Evolutionary conservation across 805 yeast genomes (phyloP), one percentile per base, ranked within the genome.

Genomic region (Candida pseudoglaebosa): DNA sequence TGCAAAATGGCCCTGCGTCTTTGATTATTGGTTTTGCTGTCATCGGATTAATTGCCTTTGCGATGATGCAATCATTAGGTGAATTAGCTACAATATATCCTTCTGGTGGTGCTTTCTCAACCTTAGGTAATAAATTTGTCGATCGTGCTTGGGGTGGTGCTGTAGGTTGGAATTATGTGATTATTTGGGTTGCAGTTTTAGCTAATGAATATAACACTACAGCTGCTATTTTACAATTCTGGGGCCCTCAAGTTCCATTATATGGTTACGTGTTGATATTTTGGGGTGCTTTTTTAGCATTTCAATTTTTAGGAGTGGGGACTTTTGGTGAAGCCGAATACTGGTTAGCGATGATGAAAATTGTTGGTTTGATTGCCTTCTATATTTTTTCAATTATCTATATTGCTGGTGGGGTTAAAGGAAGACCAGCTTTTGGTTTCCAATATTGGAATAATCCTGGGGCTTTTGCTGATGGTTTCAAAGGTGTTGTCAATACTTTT

Each of bases 91-190:
- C 82, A 1, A 48, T 67, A 10, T 74, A 71, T 39, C 82, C 80
- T 31, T 64, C 72, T 36, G 72, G 73, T 3, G 67, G 67, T 17
- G 77, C 77, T 28, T 77, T 77, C 50, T 71, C 78, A 18, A 66
- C 75, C 14, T 56, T 73, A 41, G 81, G 78, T 3, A 65, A 73
- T 39, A 65, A 70, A 45, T 69, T 70, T 42, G 65, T 77, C 5
- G 78, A 78, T 37, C 68, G 64, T 35, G 82, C 80, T 3, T 73
- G 71, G 44, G 84, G 84, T 21, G 80, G 78, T 7, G 65, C 80
- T 1, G 62, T 77, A 15, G 77, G 80, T 1, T 60, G 78, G 59
- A 67, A 60, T 39, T 78, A 78, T 49, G 74, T 70, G 13, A 69
- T 78, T 16, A 59, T 78, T 32, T 78, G 82, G 82, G 53, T 75